These are phyloP conservation scores for Teunomyces atbi DNA, from an alignment of 805 yeast species.

Conservation along the genomic window DNA sequence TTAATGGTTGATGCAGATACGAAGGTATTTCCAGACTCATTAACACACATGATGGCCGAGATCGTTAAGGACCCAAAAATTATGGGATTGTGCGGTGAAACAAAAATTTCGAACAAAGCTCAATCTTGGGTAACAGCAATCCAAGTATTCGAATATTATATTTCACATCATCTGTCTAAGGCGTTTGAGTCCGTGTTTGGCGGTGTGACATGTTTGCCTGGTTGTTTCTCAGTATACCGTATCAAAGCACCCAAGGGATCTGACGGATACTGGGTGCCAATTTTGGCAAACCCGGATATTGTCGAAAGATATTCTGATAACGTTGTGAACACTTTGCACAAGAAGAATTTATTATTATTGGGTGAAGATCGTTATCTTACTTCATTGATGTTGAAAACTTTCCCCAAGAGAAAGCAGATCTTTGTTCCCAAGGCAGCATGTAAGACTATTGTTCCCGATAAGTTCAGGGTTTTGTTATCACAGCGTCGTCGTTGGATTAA, in stretches of 20 bases:
- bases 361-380: constrained; percentile 91
- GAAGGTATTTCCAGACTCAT: constrained; percentile 77
- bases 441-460: constrained; percentile 86
- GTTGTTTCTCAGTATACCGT: constrained; percentile 90
- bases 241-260: constrained; percentile 83
- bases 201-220: constrained; percentile 92
- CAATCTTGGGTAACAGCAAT: constrained; percentile 89
- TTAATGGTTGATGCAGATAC: constrained; percentile 97
- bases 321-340: constrained; percentile 78
- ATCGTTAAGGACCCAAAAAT: constrained; percentile 82
- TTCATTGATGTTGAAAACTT: constrained; percentile 81
- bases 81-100: constrained; percentile 95
- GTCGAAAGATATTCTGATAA: constrained; percentile 90
- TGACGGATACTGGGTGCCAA: constrained; percentile 82
- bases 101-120: constrained; percentile 80
- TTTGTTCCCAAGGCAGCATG: constrained; percentile 91
- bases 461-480: constrained; percentile 73
- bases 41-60: constrained; percentile 87
- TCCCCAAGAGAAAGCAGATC: constrained; percentile 84
- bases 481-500: constrained; percentile 98
- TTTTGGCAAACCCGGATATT: constrained; percentile 87
- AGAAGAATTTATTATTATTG: constrained; percentile 75
- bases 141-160: constrained; percentile 90
- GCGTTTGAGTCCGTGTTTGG: constrained; percentile 96
- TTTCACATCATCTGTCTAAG: constrained; percentile 91